phyloP scores from a whole-genome alignment of 768 basidiomycete species.

The Filobasidium wieringae region DNA sequence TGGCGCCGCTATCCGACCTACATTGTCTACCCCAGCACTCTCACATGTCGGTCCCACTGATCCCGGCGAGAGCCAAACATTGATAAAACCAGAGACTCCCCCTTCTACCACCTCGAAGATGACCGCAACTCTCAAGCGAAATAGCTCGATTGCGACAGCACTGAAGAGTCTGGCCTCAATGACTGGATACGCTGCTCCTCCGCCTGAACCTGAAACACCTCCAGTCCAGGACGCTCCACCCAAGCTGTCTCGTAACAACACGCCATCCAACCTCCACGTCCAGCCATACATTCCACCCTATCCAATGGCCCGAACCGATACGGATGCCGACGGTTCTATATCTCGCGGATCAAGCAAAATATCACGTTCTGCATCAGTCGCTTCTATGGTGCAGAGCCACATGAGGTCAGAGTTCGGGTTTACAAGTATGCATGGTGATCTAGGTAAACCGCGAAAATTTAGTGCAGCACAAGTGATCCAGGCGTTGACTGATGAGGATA shows the following conservation, averaged over 20 bases:
- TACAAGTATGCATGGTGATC: not conserved
- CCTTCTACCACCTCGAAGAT: conserved; percentile 13
- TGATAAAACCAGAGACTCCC: not conserved
- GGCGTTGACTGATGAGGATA: conserved; percentile 82
- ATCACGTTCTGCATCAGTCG: conserved; percentile 3
- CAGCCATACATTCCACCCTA: conserved; percentile 16
- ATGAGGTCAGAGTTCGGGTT: conserved; percentile 7
- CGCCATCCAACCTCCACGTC: conserved; percentile 6
- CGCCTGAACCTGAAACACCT: conserved; percentile 10
- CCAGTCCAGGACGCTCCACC: not conserved
- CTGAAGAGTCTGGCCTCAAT: conserved; percentile 31
- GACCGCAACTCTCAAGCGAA: conserved; percentile 24
- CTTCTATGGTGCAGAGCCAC: conserved; percentile 1
- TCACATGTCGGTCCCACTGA: not conserved
- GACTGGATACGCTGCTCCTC: conserved; percentile 22
- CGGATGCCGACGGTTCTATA: not conserved
- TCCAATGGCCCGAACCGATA: conserved; percentile 9
- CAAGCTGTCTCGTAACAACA: not conserved
- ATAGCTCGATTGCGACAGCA: conserved; percentile 29
- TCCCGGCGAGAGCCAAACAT: conserved; percentile 1
- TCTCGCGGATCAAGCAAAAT: not conserved
- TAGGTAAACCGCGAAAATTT: conserved; percentile 38
- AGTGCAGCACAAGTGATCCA: conserved; percentile 70
- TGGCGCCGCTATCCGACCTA: conserved; percentile 10
- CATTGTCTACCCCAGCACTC: conserved; percentile 11